Evolutionary conservation across 2,329 filamentous ascomycete species (phyloP).

Genomic region (Bipolaris gigantea): DNA sequence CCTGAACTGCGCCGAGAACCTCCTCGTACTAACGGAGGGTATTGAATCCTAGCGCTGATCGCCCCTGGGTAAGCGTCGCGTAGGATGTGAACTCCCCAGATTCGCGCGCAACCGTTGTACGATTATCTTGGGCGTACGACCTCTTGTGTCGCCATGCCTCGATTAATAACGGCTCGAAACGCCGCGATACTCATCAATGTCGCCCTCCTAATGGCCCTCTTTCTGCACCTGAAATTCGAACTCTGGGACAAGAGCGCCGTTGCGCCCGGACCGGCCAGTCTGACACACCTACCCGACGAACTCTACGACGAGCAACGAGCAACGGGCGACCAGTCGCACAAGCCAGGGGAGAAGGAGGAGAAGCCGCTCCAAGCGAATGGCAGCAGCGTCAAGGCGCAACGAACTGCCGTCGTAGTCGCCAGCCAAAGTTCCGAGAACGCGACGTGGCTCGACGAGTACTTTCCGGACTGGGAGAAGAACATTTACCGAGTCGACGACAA

Average conservation of each 20-base stretch:
- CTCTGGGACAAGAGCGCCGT: constrained; percentile 25
- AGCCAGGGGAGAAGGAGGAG: constrained; percentile 3
- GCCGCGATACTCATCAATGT: constrained; percentile 27
- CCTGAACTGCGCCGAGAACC: constrained; percentile 1
- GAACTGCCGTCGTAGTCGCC: constrained; percentile 44
- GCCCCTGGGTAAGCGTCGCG: constrained; percentile 3
- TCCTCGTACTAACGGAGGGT: background rate
- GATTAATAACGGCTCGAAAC: constrained; percentile 33
- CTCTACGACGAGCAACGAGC: constrained; percentile 16
- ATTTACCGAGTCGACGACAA: constrained; percentile 50
- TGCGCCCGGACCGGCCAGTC: constrained; percentile 12
- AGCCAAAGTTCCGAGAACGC: constrained; percentile 44
- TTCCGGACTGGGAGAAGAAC: constrained; percentile 45
- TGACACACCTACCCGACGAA: constrained; percentile 19
- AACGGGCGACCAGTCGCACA: constrained; percentile 6
- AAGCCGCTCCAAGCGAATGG: constrained; percentile 17
- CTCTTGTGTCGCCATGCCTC: constrained; percentile 29
- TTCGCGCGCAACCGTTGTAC: constrained; percentile 7
- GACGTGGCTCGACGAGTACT: constrained; percentile 46
- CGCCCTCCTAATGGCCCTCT: constrained; percentile 29
- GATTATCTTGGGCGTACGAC: background rate
- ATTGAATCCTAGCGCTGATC: constrained; percentile 8
- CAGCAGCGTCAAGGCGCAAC: constrained; percentile 16
- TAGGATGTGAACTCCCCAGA: constrained; percentile 6
- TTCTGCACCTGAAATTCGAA: constrained; percentile 37